These are phyloP conservation scores for Cryoendolithus antarcticus DNA, from an alignment of 2,329 filamentous ascomycete genomes.

Conservation along the genomic window DNA sequence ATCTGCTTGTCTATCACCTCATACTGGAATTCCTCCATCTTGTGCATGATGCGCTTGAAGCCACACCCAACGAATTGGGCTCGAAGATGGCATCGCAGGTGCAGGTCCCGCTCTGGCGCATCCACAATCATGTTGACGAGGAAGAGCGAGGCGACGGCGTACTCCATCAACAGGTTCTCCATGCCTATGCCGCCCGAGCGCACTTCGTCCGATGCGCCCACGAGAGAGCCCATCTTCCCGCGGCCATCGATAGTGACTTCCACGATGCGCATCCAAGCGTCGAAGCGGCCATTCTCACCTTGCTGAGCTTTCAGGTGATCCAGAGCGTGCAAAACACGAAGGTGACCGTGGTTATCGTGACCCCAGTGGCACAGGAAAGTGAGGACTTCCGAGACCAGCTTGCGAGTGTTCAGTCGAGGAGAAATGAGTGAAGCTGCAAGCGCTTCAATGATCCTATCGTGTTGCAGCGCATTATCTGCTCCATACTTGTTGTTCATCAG, in stretches of 20 bases:
- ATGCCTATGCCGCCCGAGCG: constrained; percentile 93
- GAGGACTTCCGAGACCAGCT: constrained; percentile 88
- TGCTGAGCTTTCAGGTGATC: constrained; percentile 81
- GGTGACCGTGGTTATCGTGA: constrained; percentile 64
- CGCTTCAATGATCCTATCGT: constrained; percentile 81
- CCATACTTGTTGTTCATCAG: constrained; percentile 99
- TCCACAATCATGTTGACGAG: constrained; percentile 95
- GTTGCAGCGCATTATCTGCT: constrained; percentile 82
- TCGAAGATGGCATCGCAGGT: constrained; percentile 83
- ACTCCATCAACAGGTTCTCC: constrained; percentile 99
- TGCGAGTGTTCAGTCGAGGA: constrained; percentile 77
- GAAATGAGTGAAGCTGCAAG: constrained; percentile 79
- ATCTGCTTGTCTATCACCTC: constrained; percentile 98
- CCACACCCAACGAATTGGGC: constrained; percentile 94
- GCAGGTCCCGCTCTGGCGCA: constrained; percentile 75
- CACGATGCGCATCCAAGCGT: constrained; percentile 96
- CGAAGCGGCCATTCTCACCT: constrained; percentile 88
- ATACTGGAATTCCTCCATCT: constrained; percentile 98
- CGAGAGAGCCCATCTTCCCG: constrained; percentile 96
- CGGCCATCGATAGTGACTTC: constrained; percentile 94
- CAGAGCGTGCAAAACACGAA: constrained; percentile 86
- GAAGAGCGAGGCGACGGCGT: constrained; percentile 86
- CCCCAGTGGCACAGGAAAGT: constrained; percentile 96
- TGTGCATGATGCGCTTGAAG: constrained; percentile 82
- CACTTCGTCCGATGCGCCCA: constrained; percentile 91